Percentiles rank a stretch among this genome's conserved stretches.
These are phyloP conservation scores for Angomonas desouzai DNA, from an alignment of 208 protist genomes.

Conservation along the genomic window DNA sequence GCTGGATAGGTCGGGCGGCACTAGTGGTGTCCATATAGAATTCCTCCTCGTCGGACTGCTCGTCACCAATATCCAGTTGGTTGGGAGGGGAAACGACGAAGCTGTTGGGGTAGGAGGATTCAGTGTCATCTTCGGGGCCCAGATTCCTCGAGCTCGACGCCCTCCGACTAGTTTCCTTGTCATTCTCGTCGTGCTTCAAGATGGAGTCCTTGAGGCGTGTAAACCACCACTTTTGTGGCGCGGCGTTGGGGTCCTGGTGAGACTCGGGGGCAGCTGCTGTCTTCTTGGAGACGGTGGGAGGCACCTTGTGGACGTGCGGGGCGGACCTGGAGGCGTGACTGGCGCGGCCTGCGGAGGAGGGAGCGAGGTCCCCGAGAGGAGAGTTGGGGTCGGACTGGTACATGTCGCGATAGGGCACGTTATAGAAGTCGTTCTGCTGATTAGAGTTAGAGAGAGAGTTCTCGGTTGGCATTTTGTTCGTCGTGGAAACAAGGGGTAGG, in stretches of 20 bases:
- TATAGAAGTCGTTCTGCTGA: slow-evolving; percentile 19
- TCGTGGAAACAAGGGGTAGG: slow-evolving; percentile 22
- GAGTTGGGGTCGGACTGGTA: background rate
- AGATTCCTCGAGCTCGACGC: background rate
- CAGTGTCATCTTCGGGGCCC: background rate
- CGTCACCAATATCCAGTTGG: background rate
- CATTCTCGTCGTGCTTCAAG: background rate
- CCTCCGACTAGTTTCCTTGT: background rate
- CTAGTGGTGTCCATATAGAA: slow-evolving; percentile 19
- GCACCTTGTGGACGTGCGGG: background rate
- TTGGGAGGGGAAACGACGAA: background rate
- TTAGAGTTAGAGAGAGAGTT: background rate
- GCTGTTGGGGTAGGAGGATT: background rate
- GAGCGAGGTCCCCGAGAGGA: background rate
- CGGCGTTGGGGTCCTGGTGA: background rate
- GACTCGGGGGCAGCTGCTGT: too few relatives aligned
- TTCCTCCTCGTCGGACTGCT: background rate
- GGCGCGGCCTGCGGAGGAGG: background rate
- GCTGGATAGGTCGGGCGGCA: slow-evolving; percentile 10
- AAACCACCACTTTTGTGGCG: slow-evolving; percentile 9
- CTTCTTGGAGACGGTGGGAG: too few relatives aligned
- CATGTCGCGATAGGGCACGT: slow-evolving; percentile 18
- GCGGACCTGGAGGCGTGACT: too few relatives aligned
- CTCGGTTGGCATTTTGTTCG: background rate
- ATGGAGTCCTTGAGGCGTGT: slow-evolving; percentile 6